These are phyloP conservation scores for Scleroderma bovista DNA, from an alignment of 768 basidiomycete species.

Conservation along the genomic window DNA sequence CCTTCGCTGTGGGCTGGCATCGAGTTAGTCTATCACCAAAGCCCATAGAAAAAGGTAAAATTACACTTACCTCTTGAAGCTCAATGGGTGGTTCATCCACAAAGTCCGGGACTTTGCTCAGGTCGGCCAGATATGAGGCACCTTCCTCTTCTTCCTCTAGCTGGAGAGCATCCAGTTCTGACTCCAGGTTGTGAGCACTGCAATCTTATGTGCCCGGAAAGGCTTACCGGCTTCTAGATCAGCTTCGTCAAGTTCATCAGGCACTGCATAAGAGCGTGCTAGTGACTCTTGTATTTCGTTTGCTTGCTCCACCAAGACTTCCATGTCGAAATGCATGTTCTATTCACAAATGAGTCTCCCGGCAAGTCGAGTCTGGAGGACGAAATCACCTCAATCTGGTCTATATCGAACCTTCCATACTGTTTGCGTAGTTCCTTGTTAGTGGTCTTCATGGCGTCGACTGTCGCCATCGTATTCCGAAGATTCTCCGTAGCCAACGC, in stretches of 20 bases:
- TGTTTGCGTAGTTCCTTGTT: constrained; percentile 97
- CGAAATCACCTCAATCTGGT: constrained; percentile 88
- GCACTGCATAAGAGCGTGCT: constrained; percentile 90
- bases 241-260: constrained; percentile 96
- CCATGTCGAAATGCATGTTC: constrained; percentile 98
- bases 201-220: background rate
- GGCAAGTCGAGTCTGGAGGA: background rate
- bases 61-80: constrained; percentile 46
- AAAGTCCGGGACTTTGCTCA: constrained; percentile 89
- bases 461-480: constrained; percentile 97
- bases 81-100: constrained; percentile 84
- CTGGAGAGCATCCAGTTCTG: constrained; percentile 93
- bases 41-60: background rate
- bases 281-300: constrained; percentile 97
- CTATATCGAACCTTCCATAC: constrained; percentile 95
- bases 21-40: background rate
- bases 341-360: constrained; percentile 26
- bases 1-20: constrained; percentile 40
- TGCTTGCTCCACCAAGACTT: constrained; percentile 92
- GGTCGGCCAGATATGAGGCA: constrained; percentile 79
- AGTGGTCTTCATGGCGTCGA: constrained; percentile 92
- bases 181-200: constrained; percentile 1
- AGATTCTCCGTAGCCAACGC: constrained; percentile 95
- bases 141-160: constrained; percentile 91
- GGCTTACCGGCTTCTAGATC: constrained; percentile 89